These are phyloP conservation scores for Populus deltoides DNA, from an alignment of 345 rosid species.

Conservation along the genomic window DNA sequence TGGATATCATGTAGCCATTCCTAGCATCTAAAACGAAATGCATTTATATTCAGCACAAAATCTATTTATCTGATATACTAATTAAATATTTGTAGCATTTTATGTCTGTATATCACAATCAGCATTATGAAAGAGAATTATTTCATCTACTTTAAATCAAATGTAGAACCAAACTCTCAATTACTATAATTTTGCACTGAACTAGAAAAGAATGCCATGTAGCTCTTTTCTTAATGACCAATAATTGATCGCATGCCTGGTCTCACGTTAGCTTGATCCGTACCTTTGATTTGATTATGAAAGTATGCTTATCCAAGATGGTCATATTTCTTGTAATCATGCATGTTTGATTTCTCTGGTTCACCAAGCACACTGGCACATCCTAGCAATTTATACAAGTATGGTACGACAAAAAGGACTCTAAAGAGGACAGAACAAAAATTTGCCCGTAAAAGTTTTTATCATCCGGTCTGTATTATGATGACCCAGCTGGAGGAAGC, in stretches of 20 bases:
- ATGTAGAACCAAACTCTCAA: background rate
- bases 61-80: background rate
- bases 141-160: background rate
- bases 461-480: background rate
- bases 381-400: background rate
- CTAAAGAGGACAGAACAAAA: background rate
- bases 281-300: background rate
- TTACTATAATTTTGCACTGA: background rate
- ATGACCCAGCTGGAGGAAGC: background rate
- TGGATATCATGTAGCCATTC: background rate
- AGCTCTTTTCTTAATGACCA: background rate
- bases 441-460: background rate
- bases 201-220: background rate
- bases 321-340: background rate
- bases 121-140: background rate
- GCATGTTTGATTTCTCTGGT: background rate
- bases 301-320: background rate
- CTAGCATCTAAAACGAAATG: background rate
- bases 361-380: background rate
- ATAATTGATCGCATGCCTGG: background rate
- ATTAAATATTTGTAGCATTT: background rate
- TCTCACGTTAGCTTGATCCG: background rate
- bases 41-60: background rate
- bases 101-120: background rate
- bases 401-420: background rate